These are phyloP conservation scores for Pseudomonodictys pantanalensis DNA, from an alignment of 495 filamentous ascomycete genomes.

Conservation along the genomic window DNA sequence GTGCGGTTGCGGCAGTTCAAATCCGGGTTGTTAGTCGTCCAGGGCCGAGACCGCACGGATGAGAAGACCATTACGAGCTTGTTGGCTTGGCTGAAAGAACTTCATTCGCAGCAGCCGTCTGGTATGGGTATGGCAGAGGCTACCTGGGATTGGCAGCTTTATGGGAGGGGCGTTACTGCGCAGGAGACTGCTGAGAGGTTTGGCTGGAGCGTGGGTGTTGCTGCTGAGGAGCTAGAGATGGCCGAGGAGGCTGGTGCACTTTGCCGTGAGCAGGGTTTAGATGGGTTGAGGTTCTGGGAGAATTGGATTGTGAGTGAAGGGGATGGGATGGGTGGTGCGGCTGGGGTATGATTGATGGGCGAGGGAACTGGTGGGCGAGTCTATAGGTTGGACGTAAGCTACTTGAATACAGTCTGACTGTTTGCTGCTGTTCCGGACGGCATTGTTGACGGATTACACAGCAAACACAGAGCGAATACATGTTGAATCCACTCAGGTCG, in stretches of 20 bases:
- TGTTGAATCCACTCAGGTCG: no score
- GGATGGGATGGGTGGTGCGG: no score
- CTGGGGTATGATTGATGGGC: no score
- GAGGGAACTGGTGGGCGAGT: no score
- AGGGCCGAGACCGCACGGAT: slow-evolving; percentile 82
- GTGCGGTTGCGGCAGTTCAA: slow-evolving; percentile 85
- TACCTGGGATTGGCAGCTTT: slow-evolving; percentile 70
- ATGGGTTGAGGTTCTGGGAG: slow-evolving; percentile 46
- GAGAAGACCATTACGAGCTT: slow-evolving; percentile 80
- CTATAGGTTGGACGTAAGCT: no score
- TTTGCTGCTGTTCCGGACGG: no score
- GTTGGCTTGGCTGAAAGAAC: slow-evolving; percentile 70
- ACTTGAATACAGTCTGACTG: no score
- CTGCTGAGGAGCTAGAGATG: slow-evolving; percentile 94
- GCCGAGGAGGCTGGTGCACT: slow-evolving; percentile 48
- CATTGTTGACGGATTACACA: no score
- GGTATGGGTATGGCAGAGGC: no score
- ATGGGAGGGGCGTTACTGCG: slow-evolving; percentile 82
- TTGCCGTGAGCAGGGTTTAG: slow-evolving; percentile 44
- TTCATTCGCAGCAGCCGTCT: slow-evolving; percentile 63
- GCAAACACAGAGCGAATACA: no score
- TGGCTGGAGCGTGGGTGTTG: slow-evolving; percentile 98
- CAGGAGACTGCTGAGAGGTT: slow-evolving; percentile 87
- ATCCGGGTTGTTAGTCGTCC: slow-evolving; percentile 88
- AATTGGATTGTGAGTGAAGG: slow-evolving; percentile 42